Evolutionary conservation across 495 filamentous ascomycete genomes (phyloP), one percentile per base, ranked within the genome.

Genomic region (Xylaria venustula): DNA sequence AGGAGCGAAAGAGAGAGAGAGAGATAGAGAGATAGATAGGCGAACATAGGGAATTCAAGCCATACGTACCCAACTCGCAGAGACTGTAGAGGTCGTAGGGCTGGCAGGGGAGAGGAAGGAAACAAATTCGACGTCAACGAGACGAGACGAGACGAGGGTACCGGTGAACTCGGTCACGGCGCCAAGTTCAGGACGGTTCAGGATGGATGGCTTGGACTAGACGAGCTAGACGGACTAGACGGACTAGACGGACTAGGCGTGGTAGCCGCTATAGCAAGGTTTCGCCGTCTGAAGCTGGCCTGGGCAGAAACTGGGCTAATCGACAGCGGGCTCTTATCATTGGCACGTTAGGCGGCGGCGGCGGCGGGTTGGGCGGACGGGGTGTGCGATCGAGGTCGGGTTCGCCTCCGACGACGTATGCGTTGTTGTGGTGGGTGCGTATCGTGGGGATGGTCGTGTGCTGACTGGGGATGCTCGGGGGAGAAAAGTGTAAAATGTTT

Each of bases 131-230:
- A 48, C 17, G 30, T 23, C 32, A n/a, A n/a, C 17, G 22, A 25
- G 20, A 58, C 28, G 20, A 52, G 26, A 32, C 57, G 12, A 60
- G 41, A 53, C 42, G 40, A n/a, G n/a, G n/a, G n/a, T 41, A 14
- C 30, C 50, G 7, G 48, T 48, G 11, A 12, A 34, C 36, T 51
- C 40, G 49, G 41, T 54, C 32, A 41, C 20, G 58, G 36, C 48
- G 48, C 58, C 58, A 60, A 60, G 58, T 54, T 32, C 48, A 47
- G 17, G 49, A 54, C 42, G 22, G 58, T 61, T 54, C 49, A 41
- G 30, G 30, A 34, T n/a, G n/a, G n/a, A n/a, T n/a, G n/a, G n/a
- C n/a, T n/a, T n/a, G n/a, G n/a, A n/a, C n/a, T n/a, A n/a, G n/a
- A n/a, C n/a, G n/a, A n/a, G n/a, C 30, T 34, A 34, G 30, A 11